Evolutionary conservation across 768 basidiomycete species (phyloP), one percentile per base, ranked within the genome.

Genomic region (Lepiota brunneoincarnata): DNA sequence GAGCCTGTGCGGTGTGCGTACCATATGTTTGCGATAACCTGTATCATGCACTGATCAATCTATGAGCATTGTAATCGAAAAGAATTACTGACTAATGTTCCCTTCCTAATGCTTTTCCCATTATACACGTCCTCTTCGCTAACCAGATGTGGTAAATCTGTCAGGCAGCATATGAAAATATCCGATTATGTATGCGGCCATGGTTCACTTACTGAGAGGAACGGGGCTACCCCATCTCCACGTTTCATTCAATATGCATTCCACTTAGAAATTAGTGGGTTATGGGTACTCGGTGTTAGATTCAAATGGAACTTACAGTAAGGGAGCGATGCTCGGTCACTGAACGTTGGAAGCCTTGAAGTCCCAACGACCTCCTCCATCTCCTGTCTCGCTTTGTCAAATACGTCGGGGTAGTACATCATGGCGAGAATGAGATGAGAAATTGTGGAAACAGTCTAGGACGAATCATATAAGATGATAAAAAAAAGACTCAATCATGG

Each of bases 111-210:
- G 51, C 74, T 70, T 71, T 75, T 74, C 9, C 76, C 80, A 46
- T 65, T 64, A 62, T 86, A 88, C 31, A 82, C 65, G 60, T 88
- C 84, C 58, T 87, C 81, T 63, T 86, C 78, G 71, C 75, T 83
- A 60, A 84, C 58, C 41, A 82, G 73, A 55, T 87, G 86, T 0
- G 86, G 86, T 42, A 87, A 73, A 51, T 75, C 85, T 85, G 38
- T 48, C n/a, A 10, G 17, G 37, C 49, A 7, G 3, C 26, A 28
- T 28, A 3, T 28, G 26, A 28, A 28, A 3, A 28, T 28, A 3
- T 7, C 3, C 4, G 7, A 28, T 15, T 4, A 44, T 43, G 45
- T 55, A 41, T 7, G 37, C 10, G 26, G 21, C 21, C 18, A 21
- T 47, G 38, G 23, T 31, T 4, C 12, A 37, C 40, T 34, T 20